Evolutionary conservation across 1,284 basidiomycete species (phyloP).

Genomic region (Irpex sp.): DNA sequence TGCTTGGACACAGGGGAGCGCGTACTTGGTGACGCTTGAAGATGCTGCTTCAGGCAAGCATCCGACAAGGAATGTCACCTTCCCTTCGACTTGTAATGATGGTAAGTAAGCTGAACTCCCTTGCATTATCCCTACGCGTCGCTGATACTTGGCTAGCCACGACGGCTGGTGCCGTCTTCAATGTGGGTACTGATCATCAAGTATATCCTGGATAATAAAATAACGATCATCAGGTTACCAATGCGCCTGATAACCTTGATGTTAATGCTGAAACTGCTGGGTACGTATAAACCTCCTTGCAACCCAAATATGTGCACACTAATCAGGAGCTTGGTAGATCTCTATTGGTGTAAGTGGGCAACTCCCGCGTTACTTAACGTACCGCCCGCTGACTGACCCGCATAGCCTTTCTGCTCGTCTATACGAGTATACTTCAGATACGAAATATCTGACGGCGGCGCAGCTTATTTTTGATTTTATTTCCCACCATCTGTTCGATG

Average conservation of each 20-base stretch:
- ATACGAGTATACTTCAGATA: background rate
- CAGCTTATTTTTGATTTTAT: background rate
- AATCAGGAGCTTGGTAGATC: background rate
- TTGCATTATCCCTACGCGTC: background rate
- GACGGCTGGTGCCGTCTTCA: background rate
- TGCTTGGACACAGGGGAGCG: background rate
- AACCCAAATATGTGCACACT: background rate
- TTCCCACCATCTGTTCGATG: background rate
- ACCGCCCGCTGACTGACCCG: too few relatives aligned
- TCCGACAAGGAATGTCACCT: background rate
- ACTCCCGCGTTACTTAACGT: too few relatives aligned
- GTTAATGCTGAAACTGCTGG: background rate
- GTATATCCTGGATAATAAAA: background rate
- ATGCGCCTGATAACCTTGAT: background rate
- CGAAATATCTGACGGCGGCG: background rate
- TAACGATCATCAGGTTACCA: background rate
- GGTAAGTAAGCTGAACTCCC: background rate
- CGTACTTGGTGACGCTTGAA: background rate
- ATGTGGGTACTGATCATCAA: background rate
- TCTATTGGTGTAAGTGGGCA: background rate
- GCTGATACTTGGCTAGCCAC: background rate
- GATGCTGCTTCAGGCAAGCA: background rate
- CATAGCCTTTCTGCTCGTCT: background rate
- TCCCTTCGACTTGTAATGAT: background rate
- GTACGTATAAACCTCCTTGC: background rate